Evolutionary conservation across 495 filamentous ascomycete species (phyloP), one percentile per base, ranked within the genome.

Genomic region (Hypoxylon rickii): DNA sequence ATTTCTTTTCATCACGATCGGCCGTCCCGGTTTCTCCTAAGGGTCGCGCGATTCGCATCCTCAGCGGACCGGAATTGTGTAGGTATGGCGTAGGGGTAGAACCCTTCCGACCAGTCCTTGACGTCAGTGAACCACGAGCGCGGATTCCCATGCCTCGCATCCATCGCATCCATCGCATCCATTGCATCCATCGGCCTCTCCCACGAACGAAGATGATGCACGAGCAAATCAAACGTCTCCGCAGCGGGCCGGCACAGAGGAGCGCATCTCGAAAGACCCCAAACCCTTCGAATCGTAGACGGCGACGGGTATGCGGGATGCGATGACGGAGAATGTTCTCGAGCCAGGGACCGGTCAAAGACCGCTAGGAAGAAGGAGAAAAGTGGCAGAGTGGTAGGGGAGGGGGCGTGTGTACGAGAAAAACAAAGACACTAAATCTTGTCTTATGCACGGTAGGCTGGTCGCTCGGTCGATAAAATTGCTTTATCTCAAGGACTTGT

Each of bases 61-160:
- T 46, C 51, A 51, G 34, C 15, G 20, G 31, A n/a, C n/a, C n/a
- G n/a, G n/a, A n/a, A n/a, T n/a, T n/a, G n/a, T n/a, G n/a, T n/a
- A n/a, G n/a, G n/a, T n/a, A n/a, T n/a, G n/a, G n/a, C n/a, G n/a
- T n/a, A n/a, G n/a, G n/a, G n/a, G n/a, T n/a, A n/a, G n/a, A n/a
- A n/a, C n/a, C n/a, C n/a, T n/a, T n/a, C n/a, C n/a, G n/a, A n/a
- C n/a, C n/a, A n/a, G n/a, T n/a, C n/a, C 42, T 61, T 61, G 58
- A 61, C 58, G 58, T 61, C 58, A 61, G 51, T 17, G 58, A 55
- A 47, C 58, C 58, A 37, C 58, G 36, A 47, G 46, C 58, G 51
- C 58, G 58, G 58, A 31, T 45, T 55, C n/a, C 24, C 24, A 4
- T 4, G 4, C 4, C 24, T 34, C 13, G 4, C 40, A 51, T 61